Base-by-base conservation (phyloP, 495 filamentous ascomycete species). In the Xanthoparmelia taractica region DNA sequence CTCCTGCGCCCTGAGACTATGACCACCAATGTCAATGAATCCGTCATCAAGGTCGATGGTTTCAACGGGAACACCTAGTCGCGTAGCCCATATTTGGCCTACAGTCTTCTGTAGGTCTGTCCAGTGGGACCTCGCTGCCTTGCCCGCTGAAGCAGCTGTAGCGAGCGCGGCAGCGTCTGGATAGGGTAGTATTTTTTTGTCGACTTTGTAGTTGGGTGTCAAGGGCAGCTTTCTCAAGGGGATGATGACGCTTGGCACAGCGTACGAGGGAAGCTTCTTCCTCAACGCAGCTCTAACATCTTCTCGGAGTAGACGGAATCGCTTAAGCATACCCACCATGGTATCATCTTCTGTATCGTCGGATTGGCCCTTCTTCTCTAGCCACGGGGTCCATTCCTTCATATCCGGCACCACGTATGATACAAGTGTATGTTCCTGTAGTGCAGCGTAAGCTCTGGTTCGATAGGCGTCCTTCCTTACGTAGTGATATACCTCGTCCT, bases 21-120 rank as follows among this genome's bases (percentile, higher is more conserved):
- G 89, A 8, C 92, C 93, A 54, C 94, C 94, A 34, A 87, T 73
- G 47, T 97, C 91, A 65, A 96, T 96, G 80, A 97, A 97, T 1
- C 52, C 34, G 47, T 87, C 82, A 17, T 90, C 80, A 4, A 84
- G 79, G 37, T 75, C 77, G 61, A 96, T 77, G 38, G 83, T 85
- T 62, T 82, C 82, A 34, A 41, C 55, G 29, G 81, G 75, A 56
- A 79, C 77, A 41, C 70, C 69, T 43, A 79, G 65, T 13, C 54
- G 63, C 86, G 83, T 34, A 13, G 75, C 84, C 90, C 90, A 95
- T 52, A 85, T 85, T 40, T 80, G 77, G 65, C 87, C 85, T 31
- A 94, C 65, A 47, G 79, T 77, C 64, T 86, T 81, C 65, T 91
- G 86, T 3, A 87, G 92, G 34, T 84, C 80, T 13, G 82, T 77